Evolutionary conservation across 768 basidiomycete species (phyloP).

Genomic region (Mycena galericulata): DNA sequence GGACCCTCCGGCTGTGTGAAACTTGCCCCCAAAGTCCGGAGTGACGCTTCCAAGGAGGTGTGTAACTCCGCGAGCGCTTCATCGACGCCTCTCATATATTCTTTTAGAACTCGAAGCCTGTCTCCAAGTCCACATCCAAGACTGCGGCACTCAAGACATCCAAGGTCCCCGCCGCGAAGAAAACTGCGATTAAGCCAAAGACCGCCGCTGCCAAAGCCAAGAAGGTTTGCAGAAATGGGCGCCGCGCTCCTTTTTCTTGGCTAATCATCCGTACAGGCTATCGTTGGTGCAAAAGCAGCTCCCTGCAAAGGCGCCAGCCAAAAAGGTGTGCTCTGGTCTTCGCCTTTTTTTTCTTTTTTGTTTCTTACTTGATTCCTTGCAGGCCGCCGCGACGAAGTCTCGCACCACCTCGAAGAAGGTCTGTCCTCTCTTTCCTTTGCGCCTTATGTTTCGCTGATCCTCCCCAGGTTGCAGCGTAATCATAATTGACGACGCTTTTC

Average conservation of each 20-base stretch:
- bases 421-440: neutral
- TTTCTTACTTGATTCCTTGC: neutral
- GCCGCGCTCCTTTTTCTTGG: neutral
- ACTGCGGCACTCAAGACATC: conserved; percentile 19
- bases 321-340: conserved; percentile 5
- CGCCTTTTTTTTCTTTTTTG: too few relatives aligned
- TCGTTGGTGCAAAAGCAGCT: conserved; percentile 23
- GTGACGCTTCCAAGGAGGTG: conserved; percentile 23
- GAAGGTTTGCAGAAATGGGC: conserved; percentile 5
- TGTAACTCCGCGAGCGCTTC: neutral
- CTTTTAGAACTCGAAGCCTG: conserved; percentile 23
- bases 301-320: conserved; percentile 22
- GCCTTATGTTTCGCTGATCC: neutral
- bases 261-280: conserved; percentile 3
- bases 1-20: conserved; percentile 73
- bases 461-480: conserved; percentile 7
- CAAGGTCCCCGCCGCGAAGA: conserved; percentile 3
- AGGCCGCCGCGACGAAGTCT: neutral
- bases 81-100: neutral
- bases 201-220: conserved; percentile 3
- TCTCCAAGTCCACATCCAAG: neutral
- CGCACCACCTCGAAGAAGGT: conserved; percentile 13
- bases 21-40: conserved; percentile 63
- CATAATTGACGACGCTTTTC: neutral
- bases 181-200: neutral